phyloP scores from a whole-genome alignment of 495 filamentous ascomycete species.

The Penicillium arizonense region DNA sequence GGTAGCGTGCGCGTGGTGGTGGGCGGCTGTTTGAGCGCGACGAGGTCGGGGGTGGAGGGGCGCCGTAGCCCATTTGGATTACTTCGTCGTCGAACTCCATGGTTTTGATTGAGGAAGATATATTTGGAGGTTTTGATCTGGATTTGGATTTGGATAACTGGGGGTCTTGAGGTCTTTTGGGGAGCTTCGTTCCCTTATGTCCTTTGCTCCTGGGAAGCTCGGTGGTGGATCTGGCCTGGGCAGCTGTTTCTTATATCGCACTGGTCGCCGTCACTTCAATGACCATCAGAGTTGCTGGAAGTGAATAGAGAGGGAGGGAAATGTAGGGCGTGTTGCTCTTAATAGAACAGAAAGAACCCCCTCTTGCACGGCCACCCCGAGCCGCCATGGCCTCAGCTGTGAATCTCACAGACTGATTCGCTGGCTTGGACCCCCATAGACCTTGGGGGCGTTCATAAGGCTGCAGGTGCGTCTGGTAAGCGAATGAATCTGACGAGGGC shows the following conservation, averaged over 20 bases:
- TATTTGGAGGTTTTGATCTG: not conserved
- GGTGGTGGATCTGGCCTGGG: not conserved
- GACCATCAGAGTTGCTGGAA: not conserved
- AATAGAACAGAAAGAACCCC: not conserved
- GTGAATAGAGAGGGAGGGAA: not conserved
- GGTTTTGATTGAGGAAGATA: not conserved
- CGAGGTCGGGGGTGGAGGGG: conserved; percentile 29
- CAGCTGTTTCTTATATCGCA: conserved; percentile 2
- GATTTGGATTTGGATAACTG: not conserved
- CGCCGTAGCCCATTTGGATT: conserved; percentile 16
- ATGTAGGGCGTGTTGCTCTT: not conserved
- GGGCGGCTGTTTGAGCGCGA: conserved; percentile 38
- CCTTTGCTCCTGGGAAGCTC: not conserved
- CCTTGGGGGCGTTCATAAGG: conserved; percentile 17
- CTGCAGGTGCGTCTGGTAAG: conserved; percentile 23
- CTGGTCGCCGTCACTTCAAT: no score
- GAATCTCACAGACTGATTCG: conserved; percentile 2
- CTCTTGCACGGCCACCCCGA: conserved; percentile 2
- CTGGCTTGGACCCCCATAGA: not conserved
- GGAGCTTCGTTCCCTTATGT: not conserved
- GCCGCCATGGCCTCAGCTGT: conserved; percentile 1
- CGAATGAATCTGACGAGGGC: conserved; percentile 11
- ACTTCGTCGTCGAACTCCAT: conserved; percentile 38
- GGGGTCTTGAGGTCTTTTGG: no score
- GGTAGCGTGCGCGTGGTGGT: conserved; percentile 47